Percentiles rank a stretch among this genome's conserved stretches.
These are phyloP conservation scores for Aspergillus brasiliensis DNA, from an alignment of 2,329 filamentous ascomycete species.

Conservation along the genomic window DNA sequence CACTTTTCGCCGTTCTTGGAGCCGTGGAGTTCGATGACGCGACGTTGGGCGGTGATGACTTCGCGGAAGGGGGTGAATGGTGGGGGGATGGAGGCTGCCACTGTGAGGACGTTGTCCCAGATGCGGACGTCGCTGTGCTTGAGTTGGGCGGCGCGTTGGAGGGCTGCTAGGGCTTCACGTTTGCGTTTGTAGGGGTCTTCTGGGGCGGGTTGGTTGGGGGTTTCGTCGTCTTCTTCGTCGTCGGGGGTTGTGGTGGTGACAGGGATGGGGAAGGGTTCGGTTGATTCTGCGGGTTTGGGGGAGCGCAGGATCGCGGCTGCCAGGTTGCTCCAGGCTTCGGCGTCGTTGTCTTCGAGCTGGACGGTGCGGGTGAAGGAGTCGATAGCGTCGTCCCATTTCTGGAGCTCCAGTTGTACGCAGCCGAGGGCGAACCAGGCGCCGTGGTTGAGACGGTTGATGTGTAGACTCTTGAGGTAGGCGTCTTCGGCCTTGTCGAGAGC, in stretches of 20 bases:
- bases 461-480: slow-evolving; percentile 76
- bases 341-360: slow-evolving; percentile 82
- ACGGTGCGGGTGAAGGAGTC: slow-evolving; percentile 84
- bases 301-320: slow-evolving; percentile 74
- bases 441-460: slow-evolving; percentile 77
- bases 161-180: slow-evolving; percentile 75
- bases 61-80: slow-evolving; percentile 68
- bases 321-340: slow-evolving; percentile 92
- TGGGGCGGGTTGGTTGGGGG: slow-evolving; percentile 20
- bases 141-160: slow-evolving; percentile 81
- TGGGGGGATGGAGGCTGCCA: slow-evolving; percentile 75
- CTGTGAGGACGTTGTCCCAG: slow-evolving; percentile 93
- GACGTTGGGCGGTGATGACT: slow-evolving; percentile 71
- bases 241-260: slow-evolving; percentile 19
- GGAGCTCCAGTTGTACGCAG: slow-evolving; percentile 79
- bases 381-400: slow-evolving; percentile 74
- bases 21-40: slow-evolving; percentile 73
- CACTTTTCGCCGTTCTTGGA: slow-evolving; percentile 70
- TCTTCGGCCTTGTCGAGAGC: slow-evolving; percentile 70
- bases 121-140: slow-evolving; percentile 88
- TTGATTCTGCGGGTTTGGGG: slow-evolving; percentile 33
- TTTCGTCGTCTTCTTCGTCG: slow-evolving; percentile 31
- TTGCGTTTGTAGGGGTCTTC: slow-evolving; percentile 64
- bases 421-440: slow-evolving; percentile 88
- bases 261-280: slow-evolving; percentile 11